Conservation (phyloP, 2,329 filamentous ascomycete genomes). For the Penicillium aurantiogriseum region DNA sequence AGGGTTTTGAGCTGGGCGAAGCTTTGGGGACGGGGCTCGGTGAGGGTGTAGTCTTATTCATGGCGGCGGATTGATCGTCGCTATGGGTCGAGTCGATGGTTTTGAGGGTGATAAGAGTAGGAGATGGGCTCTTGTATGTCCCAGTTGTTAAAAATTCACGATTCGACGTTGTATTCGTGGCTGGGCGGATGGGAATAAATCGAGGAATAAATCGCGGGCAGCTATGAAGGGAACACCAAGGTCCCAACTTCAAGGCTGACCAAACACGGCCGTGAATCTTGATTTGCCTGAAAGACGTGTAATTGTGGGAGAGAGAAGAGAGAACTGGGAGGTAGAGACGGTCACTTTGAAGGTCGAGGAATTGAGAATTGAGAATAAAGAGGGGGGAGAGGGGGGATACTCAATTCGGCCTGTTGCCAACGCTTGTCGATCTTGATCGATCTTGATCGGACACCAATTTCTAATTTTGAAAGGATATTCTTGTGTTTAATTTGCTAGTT, state of each 20-base stretch:
- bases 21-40: slow-evolving; percentile 34
- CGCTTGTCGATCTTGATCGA: not conserved
- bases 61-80: slow-evolving; percentile 15
- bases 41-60: slow-evolving; percentile 37
- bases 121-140: not conserved
- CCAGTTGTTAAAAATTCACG: not conserved
- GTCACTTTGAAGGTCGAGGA: not conserved
- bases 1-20: slow-evolving; percentile 27
- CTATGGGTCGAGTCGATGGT: not conserved
- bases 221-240: slow-evolving; percentile 27
- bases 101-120: not conserved
- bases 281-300: not conserved
- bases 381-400: not conserved
- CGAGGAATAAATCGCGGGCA: slow-evolving; percentile 23
- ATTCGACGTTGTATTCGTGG: slow-evolving; percentile 14
- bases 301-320: not conserved
- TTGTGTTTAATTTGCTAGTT: not conserved
- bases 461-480: not conserved
- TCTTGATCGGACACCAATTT: not conserved
- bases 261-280: slow-evolving; percentile 18
- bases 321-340: not conserved
- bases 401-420: not conserved
- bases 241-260: slow-evolving; percentile 30
- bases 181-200: slow-evolving; percentile 14
- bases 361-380: not conserved